A percentile compares a stretch with the other conserved stretches of the same genome.
Conservation (phyloP, 345 rosid genomes). For the Melastoma malabathricum region DNA sequence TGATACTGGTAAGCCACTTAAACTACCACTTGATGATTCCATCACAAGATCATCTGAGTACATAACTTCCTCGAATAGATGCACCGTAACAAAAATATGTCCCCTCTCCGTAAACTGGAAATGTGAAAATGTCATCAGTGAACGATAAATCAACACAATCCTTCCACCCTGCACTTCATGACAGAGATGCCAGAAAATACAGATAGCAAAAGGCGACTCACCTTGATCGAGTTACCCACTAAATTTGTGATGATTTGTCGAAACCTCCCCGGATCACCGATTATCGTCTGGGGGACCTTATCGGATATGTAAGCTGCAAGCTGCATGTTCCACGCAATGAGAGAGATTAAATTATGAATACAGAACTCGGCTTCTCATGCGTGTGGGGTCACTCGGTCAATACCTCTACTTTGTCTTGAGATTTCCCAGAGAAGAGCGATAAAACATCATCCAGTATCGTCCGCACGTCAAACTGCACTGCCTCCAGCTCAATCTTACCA, state of each 20-base stretch:
- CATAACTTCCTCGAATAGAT: slow-evolving; percentile 67
- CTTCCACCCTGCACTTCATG: too few species aligned
- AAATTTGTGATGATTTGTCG: slow-evolving; percentile 90
- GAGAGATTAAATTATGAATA: slow-evolving; percentile 8
- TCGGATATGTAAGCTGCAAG: slow-evolving; percentile 83
- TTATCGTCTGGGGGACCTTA: slow-evolving; percentile 65
- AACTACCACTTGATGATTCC: slow-evolving; percentile 37
- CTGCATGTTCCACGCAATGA: slow-evolving; percentile 28
- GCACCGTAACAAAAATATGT: slow-evolving; percentile 71
- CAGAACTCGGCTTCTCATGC: slow-evolving; percentile 5
- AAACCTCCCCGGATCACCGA: slow-evolving; percentile 93
- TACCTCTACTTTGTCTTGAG: slow-evolving; percentile 93
- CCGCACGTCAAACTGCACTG: slow-evolving; percentile 63
- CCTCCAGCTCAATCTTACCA: slow-evolving; percentile 94
- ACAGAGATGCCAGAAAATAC: background rate
- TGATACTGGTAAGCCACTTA: slow-evolving; percentile 77
- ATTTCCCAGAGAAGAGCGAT: slow-evolving; percentile 81
- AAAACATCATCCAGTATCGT: slow-evolving; percentile 82
- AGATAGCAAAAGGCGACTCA: slow-evolving; percentile 16
- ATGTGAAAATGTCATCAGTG: too few species aligned
- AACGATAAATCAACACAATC: too few species aligned
- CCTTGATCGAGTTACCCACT: slow-evolving; percentile 93
- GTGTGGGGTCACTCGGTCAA: too few species aligned
- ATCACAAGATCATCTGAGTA: slow-evolving; percentile 38
- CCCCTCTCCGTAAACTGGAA: slow-evolving; percentile 83